phyloP scores from a whole-genome alignment of 2,329 filamentous ascomycete species.

The Microcyclospora tardicrescens region DNA sequence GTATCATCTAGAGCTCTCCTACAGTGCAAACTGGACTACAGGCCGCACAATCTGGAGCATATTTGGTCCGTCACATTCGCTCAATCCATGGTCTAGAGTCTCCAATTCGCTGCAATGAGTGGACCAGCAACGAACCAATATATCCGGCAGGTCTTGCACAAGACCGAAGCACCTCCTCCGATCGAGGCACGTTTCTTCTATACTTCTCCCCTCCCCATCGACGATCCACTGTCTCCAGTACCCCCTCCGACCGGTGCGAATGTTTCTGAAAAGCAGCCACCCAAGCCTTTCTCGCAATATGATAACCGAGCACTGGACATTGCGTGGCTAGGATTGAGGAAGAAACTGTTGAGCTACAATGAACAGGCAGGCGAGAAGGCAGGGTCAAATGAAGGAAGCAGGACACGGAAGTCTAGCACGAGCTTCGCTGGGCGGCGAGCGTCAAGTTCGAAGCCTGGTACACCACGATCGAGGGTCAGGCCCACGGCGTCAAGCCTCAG shows the following conservation, averaged over 20 bases:
- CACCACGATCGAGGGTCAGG: conserved; percentile 1
- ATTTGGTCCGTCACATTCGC: no score
- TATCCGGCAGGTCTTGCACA: conserved; percentile 32
- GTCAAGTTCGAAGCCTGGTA: conserved; percentile 10
- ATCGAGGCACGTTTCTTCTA: conserved; percentile 27
- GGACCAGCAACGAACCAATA: conserved; percentile 26
- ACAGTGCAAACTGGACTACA: no score
- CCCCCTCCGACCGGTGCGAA: conserved; percentile 20
- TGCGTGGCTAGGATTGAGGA: conserved; percentile 23
- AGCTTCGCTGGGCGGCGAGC: conserved; percentile 6
- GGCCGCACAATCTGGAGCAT: no score
- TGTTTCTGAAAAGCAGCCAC: conserved; percentile 15
- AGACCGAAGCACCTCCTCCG: conserved; percentile 22
- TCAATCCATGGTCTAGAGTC: neutral
- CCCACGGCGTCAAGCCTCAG: conserved; percentile 13
- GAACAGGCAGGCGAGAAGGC: conserved; percentile 23
- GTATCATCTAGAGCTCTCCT: no score
- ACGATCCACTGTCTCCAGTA: conserved; percentile 27
- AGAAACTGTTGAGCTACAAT: conserved; percentile 21
- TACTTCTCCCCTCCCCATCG: conserved; percentile 23
- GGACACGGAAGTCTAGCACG: conserved; percentile 9
- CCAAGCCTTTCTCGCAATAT: conserved; percentile 26
- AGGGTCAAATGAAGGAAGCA: conserved; percentile 7
- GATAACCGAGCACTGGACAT: conserved; percentile 25
- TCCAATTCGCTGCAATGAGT: conserved; percentile 1